These are phyloP conservation scores for Diaporthe longicolla DNA, from an alignment of 2,329 filamentous ascomycete species.

Conservation along the genomic window DNA sequence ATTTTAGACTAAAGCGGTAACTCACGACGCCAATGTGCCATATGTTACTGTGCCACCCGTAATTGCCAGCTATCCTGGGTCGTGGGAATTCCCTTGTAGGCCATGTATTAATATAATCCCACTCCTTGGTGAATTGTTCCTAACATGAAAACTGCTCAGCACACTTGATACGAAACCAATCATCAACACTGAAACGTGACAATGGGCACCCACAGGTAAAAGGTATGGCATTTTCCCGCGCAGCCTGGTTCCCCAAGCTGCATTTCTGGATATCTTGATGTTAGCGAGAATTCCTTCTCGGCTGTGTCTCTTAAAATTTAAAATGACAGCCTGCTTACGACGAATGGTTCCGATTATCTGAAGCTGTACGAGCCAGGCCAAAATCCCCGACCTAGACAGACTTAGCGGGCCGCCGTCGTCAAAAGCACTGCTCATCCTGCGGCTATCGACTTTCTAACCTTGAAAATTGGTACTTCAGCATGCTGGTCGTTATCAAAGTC, in stretches of 20 bases:
- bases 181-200: not conserved
- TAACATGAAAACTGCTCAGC: not conserved
- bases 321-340: not conserved
- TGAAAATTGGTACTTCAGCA: constrained; percentile 14
- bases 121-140: constrained; percentile 28
- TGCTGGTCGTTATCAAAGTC: constrained; percentile 14
- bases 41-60: constrained; percentile 13
- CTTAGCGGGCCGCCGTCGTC: constrained; percentile 9
- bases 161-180: not conserved
- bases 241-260: constrained; percentile 2
- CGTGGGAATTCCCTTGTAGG: not conserved
- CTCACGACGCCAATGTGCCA: constrained; percentile 21
- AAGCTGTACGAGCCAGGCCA: not conserved
- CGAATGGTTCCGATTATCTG: not conserved
- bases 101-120: constrained; percentile 18
- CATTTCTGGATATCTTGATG: not conserved
- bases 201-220: constrained; percentile 5
- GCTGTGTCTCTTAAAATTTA: not conserved
- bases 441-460: constrained; percentile 9
- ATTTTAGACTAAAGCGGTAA: not conserved
- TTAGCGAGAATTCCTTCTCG: not conserved
- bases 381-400: constrained; percentile 16
- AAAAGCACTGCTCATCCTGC: not conserved
- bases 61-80: constrained; percentile 9
- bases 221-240: not conserved